Conservation (phyloP, 2,329 filamentous ascomycete species). For the Colletotrichum eleusines region DNA sequence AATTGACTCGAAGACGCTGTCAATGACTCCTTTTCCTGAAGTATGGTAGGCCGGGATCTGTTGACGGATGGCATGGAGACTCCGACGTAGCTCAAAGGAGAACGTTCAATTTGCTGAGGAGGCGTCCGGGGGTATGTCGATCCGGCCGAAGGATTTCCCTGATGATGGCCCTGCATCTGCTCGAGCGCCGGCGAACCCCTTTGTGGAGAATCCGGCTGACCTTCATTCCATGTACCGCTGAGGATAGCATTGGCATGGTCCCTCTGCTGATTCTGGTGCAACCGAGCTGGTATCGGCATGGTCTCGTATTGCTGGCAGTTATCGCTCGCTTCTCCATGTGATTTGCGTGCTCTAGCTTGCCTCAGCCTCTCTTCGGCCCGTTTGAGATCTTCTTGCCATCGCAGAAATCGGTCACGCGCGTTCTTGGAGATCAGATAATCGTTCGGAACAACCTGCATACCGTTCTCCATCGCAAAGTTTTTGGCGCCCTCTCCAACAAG, state of each 20-base stretch:
- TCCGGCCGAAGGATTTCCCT: conserved; percentile 1
- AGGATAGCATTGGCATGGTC: conserved; percentile 68
- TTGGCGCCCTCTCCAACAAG: conserved; percentile 88
- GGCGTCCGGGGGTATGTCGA: conserved; percentile 24
- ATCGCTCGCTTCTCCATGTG: conserved; percentile 44
- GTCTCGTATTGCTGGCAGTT: conserved; percentile 49
- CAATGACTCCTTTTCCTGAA: conserved; percentile 8
- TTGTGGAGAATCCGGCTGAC: conserved; percentile 69
- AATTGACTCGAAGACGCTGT: neutral
- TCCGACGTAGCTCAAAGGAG: conserved; percentile 47
- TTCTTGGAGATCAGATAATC: conserved; percentile 84
- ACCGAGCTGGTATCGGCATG: conserved; percentile 36
- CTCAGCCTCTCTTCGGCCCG: conserved; percentile 64
- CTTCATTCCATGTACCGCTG: conserved; percentile 72
- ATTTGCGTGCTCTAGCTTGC: conserved; percentile 44
- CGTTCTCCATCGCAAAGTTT: conserved; percentile 85
- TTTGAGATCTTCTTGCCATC: conserved; percentile 82
- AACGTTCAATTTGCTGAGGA: conserved; percentile 44
- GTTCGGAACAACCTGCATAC: conserved; percentile 78
- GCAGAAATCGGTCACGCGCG: conserved; percentile 81
- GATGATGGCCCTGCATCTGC: conserved; percentile 5
- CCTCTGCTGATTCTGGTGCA: conserved; percentile 45
- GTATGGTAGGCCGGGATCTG: conserved; percentile 18
- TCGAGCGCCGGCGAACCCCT: conserved; percentile 43
- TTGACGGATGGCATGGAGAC: conserved; percentile 26